Evolutionary conservation across 2,329 filamentous ascomycete species (phyloP), one percentile per base, ranked within the genome.

Genomic region (Penicillium sp.): DNA sequence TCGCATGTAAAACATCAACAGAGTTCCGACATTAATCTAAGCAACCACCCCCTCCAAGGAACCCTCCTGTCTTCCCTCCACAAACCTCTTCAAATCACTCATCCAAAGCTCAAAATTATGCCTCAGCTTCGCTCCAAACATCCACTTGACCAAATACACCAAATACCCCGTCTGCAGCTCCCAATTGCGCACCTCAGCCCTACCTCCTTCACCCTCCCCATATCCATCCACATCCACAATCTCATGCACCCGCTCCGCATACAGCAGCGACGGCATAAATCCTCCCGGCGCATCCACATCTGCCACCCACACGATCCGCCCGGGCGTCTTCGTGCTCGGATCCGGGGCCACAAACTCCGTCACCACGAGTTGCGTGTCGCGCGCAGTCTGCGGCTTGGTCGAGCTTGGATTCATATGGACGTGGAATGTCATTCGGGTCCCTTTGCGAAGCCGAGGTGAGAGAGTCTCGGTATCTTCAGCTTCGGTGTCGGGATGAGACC

Each of bases 221-320:
- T 36, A 11, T 26, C 42, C 40, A 43, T 64, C 64, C 5, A 65
- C 58, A 47, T 72, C 71, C 18, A 60, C 59, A 33, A 77, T 61
- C 61, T 76, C 74, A 52, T 76, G 73, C n/a, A 74, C 70, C 9
- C 73, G 60, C 54, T 77, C 73, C 28, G 70, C 67, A 43, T 59
- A 65, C 45, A 76, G 47, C 13, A 77, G 41, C n/a, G 58, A 67
- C 3, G 53, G 55, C 8, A 66, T 55, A 18, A 62, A 53, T 47
- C 64, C 59, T 55, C 52, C 68, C 46, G 47, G 66, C 50, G 54
- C 62, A 24, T 55, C 50, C 6, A 28, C 12, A 62, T 69, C 59
- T 33, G 47, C 33, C 11, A 50, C 48, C 66, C 66, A 66, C 3
- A 62, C 56, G 13, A 69, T 62, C 1, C 60, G 58, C 2, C 60